phyloP scores from a whole-genome alignment of 1,139 yeast genomes.

The Candida sp. region DNA sequence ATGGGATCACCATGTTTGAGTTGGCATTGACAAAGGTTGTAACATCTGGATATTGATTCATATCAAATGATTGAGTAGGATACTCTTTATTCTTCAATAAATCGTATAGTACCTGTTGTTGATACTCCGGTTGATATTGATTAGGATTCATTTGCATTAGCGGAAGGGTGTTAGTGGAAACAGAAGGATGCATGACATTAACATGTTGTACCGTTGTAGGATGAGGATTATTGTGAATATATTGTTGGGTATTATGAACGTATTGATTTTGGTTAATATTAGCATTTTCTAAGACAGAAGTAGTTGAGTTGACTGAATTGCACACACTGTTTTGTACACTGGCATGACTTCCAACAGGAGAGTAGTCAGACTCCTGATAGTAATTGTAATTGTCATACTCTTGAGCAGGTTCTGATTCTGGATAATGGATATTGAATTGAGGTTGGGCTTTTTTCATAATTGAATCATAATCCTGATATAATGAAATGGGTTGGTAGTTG shows the following conservation, averaged over 20 bases:
- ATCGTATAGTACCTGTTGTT: background rate
- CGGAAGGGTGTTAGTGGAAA: background rate
- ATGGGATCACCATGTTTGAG: conserved; percentile 28
- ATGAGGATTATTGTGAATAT: background rate
- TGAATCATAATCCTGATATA: background rate
- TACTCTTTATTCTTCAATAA: background rate
- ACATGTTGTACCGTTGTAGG: background rate
- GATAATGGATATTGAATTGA: background rate
- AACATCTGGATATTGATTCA: conserved; percentile 33
- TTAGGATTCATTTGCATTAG: background rate
- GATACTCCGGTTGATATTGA: background rate
- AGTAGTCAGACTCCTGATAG: background rate
- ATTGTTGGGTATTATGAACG: background rate
- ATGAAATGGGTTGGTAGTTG: background rate
- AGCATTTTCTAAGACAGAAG: background rate
- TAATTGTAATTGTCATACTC: background rate
- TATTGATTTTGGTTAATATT: background rate
- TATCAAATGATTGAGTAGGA: conserved; percentile 1
- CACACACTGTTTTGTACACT: background rate
- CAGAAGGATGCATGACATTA: background rate
- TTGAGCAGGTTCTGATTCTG: background rate
- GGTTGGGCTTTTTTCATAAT: background rate
- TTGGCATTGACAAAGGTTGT: conserved; percentile 40
- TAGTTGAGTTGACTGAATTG: background rate
- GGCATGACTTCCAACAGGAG: background rate